phyloP scores from a whole-genome alignment of 768 basidiomycete species.

The Hypholoma fasciculare region DNA sequence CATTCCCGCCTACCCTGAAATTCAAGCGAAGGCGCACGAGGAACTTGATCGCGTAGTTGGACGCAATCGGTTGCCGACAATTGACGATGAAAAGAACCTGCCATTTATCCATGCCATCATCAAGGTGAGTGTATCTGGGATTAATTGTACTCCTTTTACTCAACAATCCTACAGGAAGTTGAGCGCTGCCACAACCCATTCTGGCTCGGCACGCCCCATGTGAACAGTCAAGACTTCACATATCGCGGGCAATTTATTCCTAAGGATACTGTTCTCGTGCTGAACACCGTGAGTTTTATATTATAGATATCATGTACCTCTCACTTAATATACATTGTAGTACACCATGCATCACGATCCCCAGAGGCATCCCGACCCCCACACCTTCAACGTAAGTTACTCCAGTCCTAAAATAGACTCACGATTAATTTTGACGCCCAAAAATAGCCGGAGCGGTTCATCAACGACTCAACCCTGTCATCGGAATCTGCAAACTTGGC shows the following conservation, averaged over 20 bases:
- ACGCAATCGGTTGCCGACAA: slow-evolving; percentile 18
- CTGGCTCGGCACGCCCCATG: slow-evolving; percentile 41
- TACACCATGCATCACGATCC: slow-evolving; percentile 39
- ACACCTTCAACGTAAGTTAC: slow-evolving; percentile 27
- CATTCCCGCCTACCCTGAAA: slow-evolving; percentile 29
- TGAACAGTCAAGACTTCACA: slow-evolving; percentile 37
- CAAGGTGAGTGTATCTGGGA: slow-evolving; percentile 14
- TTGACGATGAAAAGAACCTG: slow-evolving; percentile 18
- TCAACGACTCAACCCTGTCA: slow-evolving; percentile 35
- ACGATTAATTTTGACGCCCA: background rate
- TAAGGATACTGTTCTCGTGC: slow-evolving; percentile 36
- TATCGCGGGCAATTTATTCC: slow-evolving; percentile 42
- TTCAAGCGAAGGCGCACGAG: slow-evolving; percentile 20
- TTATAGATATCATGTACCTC: background rate
- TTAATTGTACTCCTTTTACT: slow-evolving; percentile 8
- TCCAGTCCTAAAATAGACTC: background rate
- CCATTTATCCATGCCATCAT: slow-evolving; percentile 27
- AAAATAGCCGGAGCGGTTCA: slow-evolving; percentile 43
- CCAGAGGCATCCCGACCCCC: slow-evolving; percentile 39
- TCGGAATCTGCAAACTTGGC: slow-evolving; percentile 44
- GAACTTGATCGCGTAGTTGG: slow-evolving; percentile 29
- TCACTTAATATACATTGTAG: slow-evolving; percentile 11
- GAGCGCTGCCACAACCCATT: slow-evolving; percentile 37
- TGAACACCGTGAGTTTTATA: slow-evolving; percentile 31
- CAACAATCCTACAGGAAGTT: slow-evolving; percentile 31